Base-by-base conservation (phyloP, 2,329 filamentous ascomycete species). In the Pseudogymnoascus sp. region DNA sequence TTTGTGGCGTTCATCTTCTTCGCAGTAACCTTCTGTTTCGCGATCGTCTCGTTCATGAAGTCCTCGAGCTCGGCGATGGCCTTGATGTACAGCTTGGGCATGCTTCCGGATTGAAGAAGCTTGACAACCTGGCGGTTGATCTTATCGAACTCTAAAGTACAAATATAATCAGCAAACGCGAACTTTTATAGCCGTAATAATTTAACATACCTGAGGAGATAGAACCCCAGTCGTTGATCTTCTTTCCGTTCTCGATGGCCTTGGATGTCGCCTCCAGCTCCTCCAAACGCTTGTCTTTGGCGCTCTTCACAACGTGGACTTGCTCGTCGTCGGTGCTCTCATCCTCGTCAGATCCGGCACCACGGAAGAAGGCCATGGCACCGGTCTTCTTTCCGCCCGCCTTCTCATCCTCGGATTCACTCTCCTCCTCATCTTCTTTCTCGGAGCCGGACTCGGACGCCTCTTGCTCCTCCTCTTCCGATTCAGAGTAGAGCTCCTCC, bases 1-100 rank as follows among this genome's bases (percentile, higher is more conserved):
- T 93, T 95, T 73, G 88, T 94, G 66, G 92, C 92, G 79, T 96
- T 99, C 92, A 97, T 96, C 84, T 97, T 97, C 86, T 97, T 97
- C 67, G 88, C 86, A 2, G 90, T 90, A 69, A 95, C 90, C 82
- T 99, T 99, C 75, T 96, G 91, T 84, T 97, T 97, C 71, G 92
- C 86, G 68, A 96, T 84, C 23, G 92, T 88, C 81, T 99, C 95
- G 74, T 92, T 92, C 83, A 97, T 90, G 74, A 89, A 86, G 71
- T 96, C 92, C 79, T 99, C 94, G 68, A 99, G 82, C 74, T 99
- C 93, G 71, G 93, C 89, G 69, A 97, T 85, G 69, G 89, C 88
- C 80, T 94, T 92, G 77, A 99, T 87, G 79, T 97, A 99, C 67
- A 89, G 78, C 82, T 96, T 97, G 64, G 94, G 94, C 38, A 86